Percentiles rank a stretch among this genome's conserved stretches.
phyloP scores from a whole-genome alignment of 768 basidiomycete genomes.

The Mycena chlorophos region DNA sequence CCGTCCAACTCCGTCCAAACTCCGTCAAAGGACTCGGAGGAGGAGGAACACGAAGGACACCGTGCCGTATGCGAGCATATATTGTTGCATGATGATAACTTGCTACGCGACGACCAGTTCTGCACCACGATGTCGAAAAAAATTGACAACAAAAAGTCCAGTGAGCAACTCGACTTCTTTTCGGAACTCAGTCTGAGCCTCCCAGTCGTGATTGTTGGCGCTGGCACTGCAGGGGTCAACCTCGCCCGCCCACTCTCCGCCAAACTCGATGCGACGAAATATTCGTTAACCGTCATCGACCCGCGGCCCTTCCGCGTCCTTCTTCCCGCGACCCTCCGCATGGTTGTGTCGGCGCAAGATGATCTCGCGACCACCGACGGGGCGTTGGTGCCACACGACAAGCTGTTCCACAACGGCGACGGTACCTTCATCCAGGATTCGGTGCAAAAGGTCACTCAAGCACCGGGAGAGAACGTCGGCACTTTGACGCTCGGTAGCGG shows the following conservation, averaged over 20 bases:
- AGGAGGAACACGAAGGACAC: too few relatives aligned
- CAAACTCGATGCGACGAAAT: slow-evolving; percentile 44
- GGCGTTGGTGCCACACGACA: slow-evolving; percentile 53
- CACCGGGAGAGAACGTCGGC: slow-evolving; percentile 38
- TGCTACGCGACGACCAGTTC: too few relatives aligned
- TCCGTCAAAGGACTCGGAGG: too few relatives aligned
- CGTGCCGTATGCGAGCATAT: too few relatives aligned
- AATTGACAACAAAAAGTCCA: too few relatives aligned
- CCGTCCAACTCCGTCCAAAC: too few relatives aligned
- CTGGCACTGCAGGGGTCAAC: slow-evolving; percentile 52
- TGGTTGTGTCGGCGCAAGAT: slow-evolving; percentile 43
- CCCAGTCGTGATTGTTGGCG: slow-evolving; percentile 54
- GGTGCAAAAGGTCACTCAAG: slow-evolving; percentile 28
- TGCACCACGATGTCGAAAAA: too few relatives aligned
- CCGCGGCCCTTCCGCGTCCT: slow-evolving; percentile 50
- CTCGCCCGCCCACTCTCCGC: slow-evolving; percentile 49
- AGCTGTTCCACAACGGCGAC: slow-evolving; percentile 46
- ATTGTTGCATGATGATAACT: too few relatives aligned
- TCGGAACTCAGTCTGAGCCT: too few relatives aligned
- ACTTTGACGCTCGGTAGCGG: slow-evolving; percentile 51
- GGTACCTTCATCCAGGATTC: slow-evolving; percentile 46
- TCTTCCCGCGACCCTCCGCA: slow-evolving; percentile 53
- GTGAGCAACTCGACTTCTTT: not conserved
- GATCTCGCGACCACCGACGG: slow-evolving; percentile 38
- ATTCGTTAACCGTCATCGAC: slow-evolving; percentile 57